These are phyloP conservation scores for Chaetomium globosum DNA, from an alignment of 2,329 filamentous ascomycete genomes.

Conservation along the genomic window DNA sequence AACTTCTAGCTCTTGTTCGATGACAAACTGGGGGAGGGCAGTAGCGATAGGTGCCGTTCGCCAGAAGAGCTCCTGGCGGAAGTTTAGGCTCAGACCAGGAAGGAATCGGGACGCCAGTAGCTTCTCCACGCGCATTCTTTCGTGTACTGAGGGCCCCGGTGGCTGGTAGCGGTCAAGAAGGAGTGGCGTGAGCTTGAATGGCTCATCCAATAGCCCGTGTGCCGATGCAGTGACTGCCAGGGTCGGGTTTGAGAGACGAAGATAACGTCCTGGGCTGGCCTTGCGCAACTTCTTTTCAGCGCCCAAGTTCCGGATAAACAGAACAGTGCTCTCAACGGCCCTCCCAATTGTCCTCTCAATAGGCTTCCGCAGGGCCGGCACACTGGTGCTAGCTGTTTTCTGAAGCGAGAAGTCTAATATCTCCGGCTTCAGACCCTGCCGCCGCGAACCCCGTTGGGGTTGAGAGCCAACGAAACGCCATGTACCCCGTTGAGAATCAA, in stretches of 20 bases:
- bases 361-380: slow-evolving; percentile 41
- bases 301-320: slow-evolving; percentile 26
- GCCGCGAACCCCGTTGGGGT: slow-evolving; percentile 15
- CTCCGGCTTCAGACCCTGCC: slow-evolving; percentile 27
- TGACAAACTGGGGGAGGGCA: slow-evolving; percentile 36
- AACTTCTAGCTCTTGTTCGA: slow-evolving; percentile 46
- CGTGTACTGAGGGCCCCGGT: slow-evolving; percentile 43
- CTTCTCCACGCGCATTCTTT: slow-evolving; percentile 43
- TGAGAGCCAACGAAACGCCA: slow-evolving; percentile 8
- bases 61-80: slow-evolving; percentile 47
- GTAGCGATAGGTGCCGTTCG: not conserved
- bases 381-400: slow-evolving; percentile 44
- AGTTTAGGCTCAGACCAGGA: slow-evolving; percentile 44
- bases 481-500: slow-evolving; percentile 4
- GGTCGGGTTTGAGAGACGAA: slow-evolving; percentile 40
- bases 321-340: slow-evolving; percentile 36
- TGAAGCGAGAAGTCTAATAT: slow-evolving; percentile 47
- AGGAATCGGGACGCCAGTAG: slow-evolving; percentile 46
- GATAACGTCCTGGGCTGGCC: not conserved
- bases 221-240: slow-evolving; percentile 47
- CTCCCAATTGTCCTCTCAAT: slow-evolving; percentile 29
- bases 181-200: slow-evolving; percentile 40
- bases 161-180: slow-evolving; percentile 48
- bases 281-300: not conserved
- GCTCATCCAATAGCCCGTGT: slow-evolving; percentile 45